Percentiles rank a stretch among this genome's conserved stretches.
Evolutionary conservation across 169 alveolate genomes (phyloP).

Genomic region (Sarcocystis neurona): DNA sequence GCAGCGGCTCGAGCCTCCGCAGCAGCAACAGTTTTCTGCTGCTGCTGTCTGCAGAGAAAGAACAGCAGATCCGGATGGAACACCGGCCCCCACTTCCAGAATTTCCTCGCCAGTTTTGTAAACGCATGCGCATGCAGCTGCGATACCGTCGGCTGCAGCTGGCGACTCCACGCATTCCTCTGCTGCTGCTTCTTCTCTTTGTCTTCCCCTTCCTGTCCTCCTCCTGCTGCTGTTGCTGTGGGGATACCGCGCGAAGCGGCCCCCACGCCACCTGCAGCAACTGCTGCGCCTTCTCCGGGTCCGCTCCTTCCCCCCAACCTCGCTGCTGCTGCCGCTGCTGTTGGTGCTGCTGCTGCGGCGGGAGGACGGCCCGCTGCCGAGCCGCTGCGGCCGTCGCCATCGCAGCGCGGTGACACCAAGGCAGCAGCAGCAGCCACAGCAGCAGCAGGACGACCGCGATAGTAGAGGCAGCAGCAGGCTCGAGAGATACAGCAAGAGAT

Average conservation of each 20-base stretch:
- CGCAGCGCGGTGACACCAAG: background rate
- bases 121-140: background rate
- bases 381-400: background rate
- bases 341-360: conserved; percentile 16
- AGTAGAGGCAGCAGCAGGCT: background rate
- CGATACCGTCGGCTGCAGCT: background rate
- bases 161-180: background rate
- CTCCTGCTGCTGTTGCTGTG: conserved; percentile 19
- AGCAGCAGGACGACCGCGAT: background rate
- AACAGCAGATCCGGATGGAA: background rate
- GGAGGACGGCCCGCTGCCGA: background rate
- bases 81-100: background rate
- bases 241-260: background rate
- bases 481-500: too few relatives aligned
- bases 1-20: background rate
- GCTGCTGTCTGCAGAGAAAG: background rate
- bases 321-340: conserved; percentile 36
- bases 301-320: background rate
- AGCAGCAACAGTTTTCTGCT: too few relatives aligned
- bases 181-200: background rate
- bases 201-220: background rate
- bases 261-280: background rate
- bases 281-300: conserved; percentile 3
- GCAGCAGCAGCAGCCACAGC: conserved; percentile 32
- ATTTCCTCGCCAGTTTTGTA: background rate